These are phyloP conservation scores for Rhizoclosmatium globosum DNA, from an alignment of 192 early-diverging fungal genomes.

Conservation along the genomic window DNA sequence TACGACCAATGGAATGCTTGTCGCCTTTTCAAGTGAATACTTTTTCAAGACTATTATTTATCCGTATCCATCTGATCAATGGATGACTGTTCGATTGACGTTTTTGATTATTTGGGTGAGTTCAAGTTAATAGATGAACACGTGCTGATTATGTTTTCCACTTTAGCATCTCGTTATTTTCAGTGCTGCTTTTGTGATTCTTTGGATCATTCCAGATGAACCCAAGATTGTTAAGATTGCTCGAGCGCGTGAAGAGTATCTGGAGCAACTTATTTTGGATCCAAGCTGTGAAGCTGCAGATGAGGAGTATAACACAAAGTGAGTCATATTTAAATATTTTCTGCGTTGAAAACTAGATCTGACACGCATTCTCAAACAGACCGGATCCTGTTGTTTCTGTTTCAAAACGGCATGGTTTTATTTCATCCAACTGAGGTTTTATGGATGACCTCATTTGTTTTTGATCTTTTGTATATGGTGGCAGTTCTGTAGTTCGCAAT, in stretches of 20 bases:
- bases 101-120: constrained; percentile 48
- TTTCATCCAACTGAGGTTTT: too few relatives aligned
- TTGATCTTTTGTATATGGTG: too few relatives aligned
- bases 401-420: too few relatives aligned
- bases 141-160: constrained; percentile 10
- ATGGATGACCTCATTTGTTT: too few relatives aligned
- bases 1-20: constrained; percentile 44
- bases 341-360: too few relatives aligned
- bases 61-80: constrained; percentile 12
- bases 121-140: constrained; percentile 13
- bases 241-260: constrained; percentile 40
- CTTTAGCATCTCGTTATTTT: constrained; percentile 5
- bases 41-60: constrained; percentile 34
- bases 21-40: constrained; percentile 48
- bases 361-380: too few relatives aligned
- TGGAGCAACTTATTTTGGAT: constrained; percentile 20
- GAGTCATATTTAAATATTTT: too few relatives aligned
- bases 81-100: constrained; percentile 34
- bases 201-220: constrained; percentile 40
- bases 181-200: constrained; percentile 26
- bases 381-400: too few relatives aligned
- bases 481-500: too few relatives aligned
- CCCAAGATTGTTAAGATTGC: constrained; percentile 40
- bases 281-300: constrained; percentile 31
- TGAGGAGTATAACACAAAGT: not conserved